Evolutionary conservation across 768 basidiomycete species (phyloP).

Genomic region (Calocybe gangraenosa): DNA sequence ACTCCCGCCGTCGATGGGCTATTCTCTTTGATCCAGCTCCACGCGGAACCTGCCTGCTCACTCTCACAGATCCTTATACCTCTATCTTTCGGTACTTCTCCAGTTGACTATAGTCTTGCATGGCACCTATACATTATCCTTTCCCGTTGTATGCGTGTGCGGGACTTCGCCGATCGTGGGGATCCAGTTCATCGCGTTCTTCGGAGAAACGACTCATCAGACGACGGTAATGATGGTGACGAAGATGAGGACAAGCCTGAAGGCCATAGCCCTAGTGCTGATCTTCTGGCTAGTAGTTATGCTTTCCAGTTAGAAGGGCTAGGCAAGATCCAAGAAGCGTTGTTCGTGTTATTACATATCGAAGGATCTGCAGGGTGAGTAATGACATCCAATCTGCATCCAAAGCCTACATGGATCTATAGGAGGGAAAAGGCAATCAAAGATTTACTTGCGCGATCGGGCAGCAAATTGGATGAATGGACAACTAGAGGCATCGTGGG

Average conservation of each 20-base stretch:
- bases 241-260: slow-evolving; percentile 44
- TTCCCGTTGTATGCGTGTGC: slow-evolving; percentile 73
- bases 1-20: slow-evolving; percentile 64
- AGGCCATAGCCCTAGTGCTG: slow-evolving; percentile 82
- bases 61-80: slow-evolving; percentile 69
- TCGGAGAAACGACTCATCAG: slow-evolving; percentile 21
- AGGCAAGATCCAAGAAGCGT: slow-evolving; percentile 80
- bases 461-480: slow-evolving; percentile 67
- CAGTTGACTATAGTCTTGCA: slow-evolving; percentile 75
- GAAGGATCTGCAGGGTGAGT: slow-evolving; percentile 76
- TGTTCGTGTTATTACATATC: slow-evolving; percentile 86
- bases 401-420: slow-evolving; percentile 4
- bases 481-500: slow-evolving; percentile 65
- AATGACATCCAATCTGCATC: not conserved
- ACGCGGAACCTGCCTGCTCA: slow-evolving; percentile 67
- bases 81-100: slow-evolving; percentile 68
- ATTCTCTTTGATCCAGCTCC: slow-evolving; percentile 77
- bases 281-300: slow-evolving; percentile 78
- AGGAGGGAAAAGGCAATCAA: slow-evolving; percentile 84
- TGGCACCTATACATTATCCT: slow-evolving; percentile 94
- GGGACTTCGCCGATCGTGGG: slow-evolving; percentile 86
- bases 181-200: slow-evolving; percentile 32
- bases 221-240: slow-evolving; percentile 32
- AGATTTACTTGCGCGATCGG: slow-evolving; percentile 72
- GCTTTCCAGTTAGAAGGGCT: slow-evolving; percentile 81